These are phyloP conservation scores for Penicillium sp. DNA, from an alignment of 2,329 filamentous ascomycete genomes.

Conservation along the genomic window DNA sequence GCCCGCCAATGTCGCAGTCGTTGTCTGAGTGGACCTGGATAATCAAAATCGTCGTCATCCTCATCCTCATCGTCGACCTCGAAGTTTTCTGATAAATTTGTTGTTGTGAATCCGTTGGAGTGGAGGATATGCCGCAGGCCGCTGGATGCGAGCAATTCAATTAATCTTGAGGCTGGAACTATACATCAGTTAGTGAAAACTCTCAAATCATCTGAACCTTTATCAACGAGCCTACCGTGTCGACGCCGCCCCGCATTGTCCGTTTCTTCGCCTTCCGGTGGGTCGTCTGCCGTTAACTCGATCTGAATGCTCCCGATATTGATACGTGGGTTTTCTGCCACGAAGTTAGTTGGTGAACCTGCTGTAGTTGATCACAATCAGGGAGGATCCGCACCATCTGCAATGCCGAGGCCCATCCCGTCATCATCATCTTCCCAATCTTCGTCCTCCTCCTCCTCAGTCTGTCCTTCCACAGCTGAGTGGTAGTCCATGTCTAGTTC, in stretches of 20 bases:
- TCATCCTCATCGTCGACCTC: constrained; percentile 25
- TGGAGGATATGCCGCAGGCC: constrained; percentile 55
- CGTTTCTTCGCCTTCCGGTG: constrained; percentile 37
- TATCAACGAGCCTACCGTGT: constrained; percentile 24
- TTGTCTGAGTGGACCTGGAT: constrained; percentile 38
- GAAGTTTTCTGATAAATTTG: background rate
- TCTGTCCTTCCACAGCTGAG: constrained; percentile 9
- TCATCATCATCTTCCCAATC: constrained; percentile 39
- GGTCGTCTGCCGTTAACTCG: constrained; percentile 38
- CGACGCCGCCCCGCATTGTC: constrained; percentile 18
- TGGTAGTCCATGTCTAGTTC: constrained; percentile 21
- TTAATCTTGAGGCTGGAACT: constrained; percentile 47
- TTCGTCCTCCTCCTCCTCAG: constrained; percentile 13
- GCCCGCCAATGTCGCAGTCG: constrained; percentile 49
- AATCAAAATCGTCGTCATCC: constrained; percentile 33
- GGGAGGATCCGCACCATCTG: constrained; percentile 4
- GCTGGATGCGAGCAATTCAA: constrained; percentile 55
- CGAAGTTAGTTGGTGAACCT: background rate
- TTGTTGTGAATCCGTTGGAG: constrained; percentile 28
- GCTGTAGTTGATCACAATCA: background rate
- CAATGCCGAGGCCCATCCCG: constrained; percentile 50
- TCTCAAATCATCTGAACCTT: background rate
- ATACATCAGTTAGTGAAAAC: constrained; percentile 9
- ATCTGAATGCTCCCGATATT: constrained; percentile 34
- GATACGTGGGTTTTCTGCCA: constrained; percentile 38